Conservation (phyloP, 495 filamentous ascomycete genomes). For the Penicillium flavigenum region DNA sequence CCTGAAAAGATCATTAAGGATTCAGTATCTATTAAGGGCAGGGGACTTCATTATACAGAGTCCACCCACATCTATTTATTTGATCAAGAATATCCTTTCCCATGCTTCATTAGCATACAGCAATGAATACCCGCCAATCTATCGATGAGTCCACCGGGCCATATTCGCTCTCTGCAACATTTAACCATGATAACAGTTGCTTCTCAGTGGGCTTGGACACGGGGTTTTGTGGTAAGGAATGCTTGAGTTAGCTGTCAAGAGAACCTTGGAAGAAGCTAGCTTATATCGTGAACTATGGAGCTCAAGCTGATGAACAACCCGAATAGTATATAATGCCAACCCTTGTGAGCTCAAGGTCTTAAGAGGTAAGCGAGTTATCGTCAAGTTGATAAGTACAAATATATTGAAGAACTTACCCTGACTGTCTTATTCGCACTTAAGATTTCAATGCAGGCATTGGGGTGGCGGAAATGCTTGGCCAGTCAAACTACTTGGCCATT, state of each 20-base stretch:
- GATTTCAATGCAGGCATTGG: slow-evolving; percentile 87
- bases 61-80: not conserved
- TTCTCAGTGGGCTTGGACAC: slow-evolving; percentile 87
- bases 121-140: slow-evolving; percentile 86
- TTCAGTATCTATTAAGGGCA: not conserved
- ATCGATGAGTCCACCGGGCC: slow-evolving; percentile 76
- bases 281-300: slow-evolving; percentile 1
- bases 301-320: slow-evolving; percentile 12
- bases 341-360: slow-evolving; percentile 72
- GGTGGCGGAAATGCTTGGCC: slow-evolving; percentile 81
- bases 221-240: slow-evolving; percentile 75
- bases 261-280: slow-evolving; percentile 4
- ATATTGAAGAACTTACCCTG: not conserved
- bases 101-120: slow-evolving; percentile 27
- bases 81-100: not conserved
- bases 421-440: slow-evolving; percentile 29
- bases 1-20: not conserved
- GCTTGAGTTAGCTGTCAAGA: not conserved
- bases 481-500: slow-evolving; percentile 83
- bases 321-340: slow-evolving; percentile 71
- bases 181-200: slow-evolving; percentile 83
- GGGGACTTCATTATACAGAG: not conserved
- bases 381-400: not conserved
- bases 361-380: slow-evolving; percentile 48
- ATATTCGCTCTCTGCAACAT: slow-evolving; percentile 76